These are phyloP conservation scores for Anthracocystis setariae DNA, from an alignment of 1,284 basidiomycete species.

Conservation along the genomic window DNA sequence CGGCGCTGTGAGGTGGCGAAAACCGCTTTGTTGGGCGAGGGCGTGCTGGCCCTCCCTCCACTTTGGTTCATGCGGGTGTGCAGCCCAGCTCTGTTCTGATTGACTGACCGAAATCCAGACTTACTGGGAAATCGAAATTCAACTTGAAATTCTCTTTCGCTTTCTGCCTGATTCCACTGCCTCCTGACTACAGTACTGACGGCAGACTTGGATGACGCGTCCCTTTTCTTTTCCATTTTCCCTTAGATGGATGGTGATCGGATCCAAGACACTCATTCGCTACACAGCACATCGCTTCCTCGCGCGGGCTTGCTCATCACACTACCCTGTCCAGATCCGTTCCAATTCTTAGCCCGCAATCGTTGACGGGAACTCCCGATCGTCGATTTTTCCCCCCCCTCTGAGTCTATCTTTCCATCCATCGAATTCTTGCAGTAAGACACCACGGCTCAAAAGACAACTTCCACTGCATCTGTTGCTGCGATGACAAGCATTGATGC, in stretches of 20 bases:
- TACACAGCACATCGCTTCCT: neutral
- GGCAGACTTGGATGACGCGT: slow-evolving; percentile 18
- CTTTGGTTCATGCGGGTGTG: too few species aligned
- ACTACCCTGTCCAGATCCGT: neutral
- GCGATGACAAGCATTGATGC: too few species aligned
- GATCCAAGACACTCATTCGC: neutral
- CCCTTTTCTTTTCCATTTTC: neutral
- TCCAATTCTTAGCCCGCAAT: too few species aligned
- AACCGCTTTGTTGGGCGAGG: too few species aligned
- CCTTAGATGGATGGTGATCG: slow-evolving; percentile 4
- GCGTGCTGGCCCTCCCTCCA: too few species aligned
- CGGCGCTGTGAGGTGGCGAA: neutral
- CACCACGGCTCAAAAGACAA: too few species aligned
- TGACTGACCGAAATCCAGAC: neutral
- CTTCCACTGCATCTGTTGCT: too few species aligned
- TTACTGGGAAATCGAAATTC: neutral
- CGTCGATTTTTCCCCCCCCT: too few species aligned
- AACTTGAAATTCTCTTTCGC: slow-evolving; percentile 8
- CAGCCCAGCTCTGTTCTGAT: neutral
- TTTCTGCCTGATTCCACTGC: slow-evolving; percentile 7
- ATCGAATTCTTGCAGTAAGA: too few species aligned
- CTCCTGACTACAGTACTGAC: neutral
- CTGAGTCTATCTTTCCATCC: too few species aligned
- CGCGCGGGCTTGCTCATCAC: too few species aligned
- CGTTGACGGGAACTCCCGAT: neutral